Evolutionary conservation across 2,329 filamentous ascomycete genomes (phyloP), one percentile per base, ranked within the genome.

Genomic region (Aspergillus spinulosporus): DNA sequence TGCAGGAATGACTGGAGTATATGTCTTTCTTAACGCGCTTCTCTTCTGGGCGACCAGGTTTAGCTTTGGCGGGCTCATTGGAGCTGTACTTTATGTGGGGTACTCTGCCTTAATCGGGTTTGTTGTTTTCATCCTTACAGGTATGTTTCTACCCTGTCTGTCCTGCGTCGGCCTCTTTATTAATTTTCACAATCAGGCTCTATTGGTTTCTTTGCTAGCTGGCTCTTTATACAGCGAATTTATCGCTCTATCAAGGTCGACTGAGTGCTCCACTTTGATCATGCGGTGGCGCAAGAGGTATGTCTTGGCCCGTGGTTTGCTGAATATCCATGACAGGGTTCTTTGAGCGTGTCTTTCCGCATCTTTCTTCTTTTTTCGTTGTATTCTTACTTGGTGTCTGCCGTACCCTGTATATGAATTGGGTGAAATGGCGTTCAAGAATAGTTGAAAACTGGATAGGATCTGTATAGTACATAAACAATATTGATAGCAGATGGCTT

Each of bases 181-280:
- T 55, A 7, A 52, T 39, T 59, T 42, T 42, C 5, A 14, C 21
- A 51, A 29, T 52, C n/a, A 97, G 94, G 93, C 32, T 89, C 93
- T 0, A 97, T 99, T 71, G 94, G 94, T 54, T 97, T 94, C 79
- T 91, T 97, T 66, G 86, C 94, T 6, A 95, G 91, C 72, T 97
- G 92, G 90, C 84, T 88, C 71, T 99, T 99, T 72, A 88, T 96
- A 52, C 85, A 90, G 64, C 93, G 89, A 73, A 99, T 99, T 59
- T 99, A 99, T 74, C 80, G 86, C 26, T 97, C 92, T n/a, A 96
- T 99, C 78, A 99, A 99, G 81, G 92, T 99, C 62, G 94, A 99
- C 72, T 99, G 74, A 43, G 26, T 52, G 9, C 50, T 45, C n/a
- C 7, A 31, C 12, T 29, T 15, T 47, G 29, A 12, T 21, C n/a